A percentile compares a stretch with the other conserved stretches of the same genome.
Conservation (phyloP, 192 early-diverging fungal species). For the Glomus cerebriforme region DNA sequence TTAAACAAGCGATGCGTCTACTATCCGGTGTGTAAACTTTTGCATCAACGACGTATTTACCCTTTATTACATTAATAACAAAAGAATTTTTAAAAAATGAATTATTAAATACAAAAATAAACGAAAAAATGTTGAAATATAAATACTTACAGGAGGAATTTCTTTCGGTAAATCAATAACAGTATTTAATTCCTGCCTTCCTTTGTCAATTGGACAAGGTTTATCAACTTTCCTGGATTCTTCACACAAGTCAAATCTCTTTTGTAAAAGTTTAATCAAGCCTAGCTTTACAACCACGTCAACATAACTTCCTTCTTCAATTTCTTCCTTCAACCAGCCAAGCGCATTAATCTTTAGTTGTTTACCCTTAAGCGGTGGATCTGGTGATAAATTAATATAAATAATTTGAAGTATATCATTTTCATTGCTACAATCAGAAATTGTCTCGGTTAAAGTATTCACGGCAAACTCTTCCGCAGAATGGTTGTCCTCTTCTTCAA, state of each 20-base stretch:
- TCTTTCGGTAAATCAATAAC: slow-evolving; percentile 55
- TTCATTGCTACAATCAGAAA: slow-evolving; percentile 28
- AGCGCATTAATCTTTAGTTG: slow-evolving; percentile 46
- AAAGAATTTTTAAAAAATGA: slow-evolving; percentile 11
- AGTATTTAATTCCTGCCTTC: slow-evolving; percentile 43
- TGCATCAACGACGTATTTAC: slow-evolving; percentile 54
- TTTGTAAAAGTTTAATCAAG: slow-evolving; percentile 47
- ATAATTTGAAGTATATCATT: slow-evolving; percentile 42
- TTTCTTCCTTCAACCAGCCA: slow-evolving; percentile 43
- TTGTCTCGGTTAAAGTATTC: slow-evolving; percentile 22
- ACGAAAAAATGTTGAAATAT: background rate
- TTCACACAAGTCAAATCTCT: slow-evolving; percentile 54
- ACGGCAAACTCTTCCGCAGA: background rate
- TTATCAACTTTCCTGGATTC: slow-evolving; percentile 51
- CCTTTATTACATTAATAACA: slow-evolving; percentile 34
- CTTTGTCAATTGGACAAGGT: slow-evolving; percentile 49
- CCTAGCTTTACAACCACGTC: slow-evolving; percentile 52
- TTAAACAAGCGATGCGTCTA: slow-evolving; percentile 49
- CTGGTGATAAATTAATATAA: slow-evolving; percentile 47
- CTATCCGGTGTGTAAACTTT: slow-evolving; percentile 42
- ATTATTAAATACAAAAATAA: background rate
- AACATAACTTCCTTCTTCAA: slow-evolving; percentile 48
- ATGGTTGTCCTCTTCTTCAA: background rate
- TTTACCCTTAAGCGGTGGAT: slow-evolving; percentile 53
- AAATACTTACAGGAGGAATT: slow-evolving; percentile 51